Base-by-base conservation (phyloP, 2,329 filamentous ascomycete genomes). In the Ophiostoma montium region DNA sequence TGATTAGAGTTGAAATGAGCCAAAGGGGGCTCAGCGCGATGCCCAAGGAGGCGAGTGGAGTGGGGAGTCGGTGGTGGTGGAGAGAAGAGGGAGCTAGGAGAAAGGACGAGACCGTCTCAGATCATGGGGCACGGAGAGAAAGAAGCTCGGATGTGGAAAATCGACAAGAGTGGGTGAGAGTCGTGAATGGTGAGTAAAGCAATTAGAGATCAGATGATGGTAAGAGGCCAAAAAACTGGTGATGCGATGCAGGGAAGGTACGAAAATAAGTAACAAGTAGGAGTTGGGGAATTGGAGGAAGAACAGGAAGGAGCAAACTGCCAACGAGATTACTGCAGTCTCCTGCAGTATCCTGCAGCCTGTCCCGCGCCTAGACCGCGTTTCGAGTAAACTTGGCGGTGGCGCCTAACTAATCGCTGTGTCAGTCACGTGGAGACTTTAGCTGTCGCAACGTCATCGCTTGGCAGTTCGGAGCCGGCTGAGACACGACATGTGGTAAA, bases 31-130 rank as follows among this genome's bases (percentile, higher is more conserved):
- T 27, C 23, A 8, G 4, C 4, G 5, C 23, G 23, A 27, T 27
- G 23, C 23, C 23, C 23, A 27, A 27, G 23, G 23, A 27, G 38
- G 27, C 7, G 36, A 42, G 23, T 15, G 11, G 31, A 30, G 23
- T 19, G 23, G 39, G 23, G 27, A 32, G 42, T 32, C 18, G 30
- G n/a, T 9, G 16, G 41, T n/a, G n/a, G 42, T 33, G 42, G 42
- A 33, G 27, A 33, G 42, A 44, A 16, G n/a, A 31, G 42, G 27
- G 27, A 33, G 23, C 42, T 23, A 44, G 42, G 42, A 44, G 42
- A 44, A n/a, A 44, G 42, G 42, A 23, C 42, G 42, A 44, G 42
- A 44, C 42, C 42, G 42, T 44, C 42, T 44, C 42, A 44, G 42
- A 30, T 44, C 42, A 15, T 31, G 42, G 27, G 27, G 36, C n/a